Base-by-base conservation (phyloP, 164 flowering plant genomes). In the Sextonia rubra region DNA sequence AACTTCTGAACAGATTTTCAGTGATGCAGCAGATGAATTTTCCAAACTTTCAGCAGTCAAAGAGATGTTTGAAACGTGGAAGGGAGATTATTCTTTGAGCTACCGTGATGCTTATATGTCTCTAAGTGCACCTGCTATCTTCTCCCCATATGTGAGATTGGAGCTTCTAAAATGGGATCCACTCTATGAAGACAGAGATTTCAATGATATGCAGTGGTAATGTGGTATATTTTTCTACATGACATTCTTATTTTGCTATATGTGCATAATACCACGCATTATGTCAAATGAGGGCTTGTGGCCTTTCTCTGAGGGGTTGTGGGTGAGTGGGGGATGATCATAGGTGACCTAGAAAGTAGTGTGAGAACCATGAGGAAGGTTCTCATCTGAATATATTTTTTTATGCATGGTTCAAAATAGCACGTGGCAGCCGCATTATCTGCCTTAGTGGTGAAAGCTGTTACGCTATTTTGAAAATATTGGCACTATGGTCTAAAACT, bases 161-260 rank as follows among this genome's bases (percentile, higher is more conserved):
- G 99, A 96, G 84, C 98, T 96, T 79, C 80, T 91, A 61, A 89
- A 87, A 83, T 96, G 99, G 99, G 97, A 96, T 55, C 98, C 98
- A 6, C 93, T 96, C 27, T 86, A 88, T 77, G 87, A 83, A 66
- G 86, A 85, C 69, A 70, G 80, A 44, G 92, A 92, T 81, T 96
- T 96, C 73, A 72, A 77, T 77, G 83, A 90, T 63, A 96, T 91
- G 99, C 82, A 89, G 74, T 96, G 99, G 99, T 95, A 85, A 52
- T 52, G 58, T 52, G 58, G 58, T 29, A 47, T 22, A 66, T 37
- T 47, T n/a, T 47, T 8, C 7, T 66, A 30, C 18, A 12, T 65
- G 27, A 65, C 27, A 17, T 29, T 30, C 67, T 15, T 30, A 20
- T 15, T 27, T 64, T 27, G 20, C 22, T 27, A 37, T 37, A 37